phyloP scores from a whole-genome alignment of 2,329 filamentous ascomycete species.

The Neoarthrinium moseri region DNA sequence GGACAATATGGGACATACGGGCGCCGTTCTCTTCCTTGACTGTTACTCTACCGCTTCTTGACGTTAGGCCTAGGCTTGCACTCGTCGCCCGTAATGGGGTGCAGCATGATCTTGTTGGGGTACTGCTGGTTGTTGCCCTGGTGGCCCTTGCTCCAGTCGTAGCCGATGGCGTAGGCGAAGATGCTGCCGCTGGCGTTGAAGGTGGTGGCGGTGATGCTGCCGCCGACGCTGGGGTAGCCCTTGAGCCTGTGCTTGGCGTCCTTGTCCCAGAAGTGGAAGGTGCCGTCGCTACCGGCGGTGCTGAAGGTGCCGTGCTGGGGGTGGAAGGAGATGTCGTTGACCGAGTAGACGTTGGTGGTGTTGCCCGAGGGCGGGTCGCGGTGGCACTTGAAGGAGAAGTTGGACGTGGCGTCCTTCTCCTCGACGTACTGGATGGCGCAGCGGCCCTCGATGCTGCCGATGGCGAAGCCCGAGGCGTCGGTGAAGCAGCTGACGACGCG shows the following conservation, averaged over 20 bases:
- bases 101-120: constrained; percentile 82
- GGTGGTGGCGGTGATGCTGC: constrained; percentile 85
- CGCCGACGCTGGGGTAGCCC: constrained; percentile 81
- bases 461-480: constrained; percentile 87
- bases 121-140: constrained; percentile 73
- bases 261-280: constrained; percentile 97
- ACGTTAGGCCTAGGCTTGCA: constrained; percentile 60
- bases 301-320: constrained; percentile 97
- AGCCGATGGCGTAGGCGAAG: constrained; percentile 87
- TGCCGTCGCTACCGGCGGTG: constrained; percentile 91
- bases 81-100: constrained; percentile 65
- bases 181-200: constrained; percentile 86
- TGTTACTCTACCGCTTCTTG: constrained; percentile 58
- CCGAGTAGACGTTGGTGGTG: constrained; percentile 84
- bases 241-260: constrained; percentile 86
- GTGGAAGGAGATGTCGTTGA: constrained; percentile 98
- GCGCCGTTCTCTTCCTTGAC: neutral
- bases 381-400: constrained; percentile 99
- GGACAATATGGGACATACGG: neutral
- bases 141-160: constrained; percentile 98
- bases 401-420: constrained; percentile 86
- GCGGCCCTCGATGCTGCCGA: constrained; percentile 93
- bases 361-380: constrained; percentile 76
- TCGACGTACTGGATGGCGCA: constrained; percentile 99
- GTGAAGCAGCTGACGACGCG: constrained; percentile 92